Base-by-base conservation (phyloP, 257 asterid species). In the Coffea canephora region DNA sequence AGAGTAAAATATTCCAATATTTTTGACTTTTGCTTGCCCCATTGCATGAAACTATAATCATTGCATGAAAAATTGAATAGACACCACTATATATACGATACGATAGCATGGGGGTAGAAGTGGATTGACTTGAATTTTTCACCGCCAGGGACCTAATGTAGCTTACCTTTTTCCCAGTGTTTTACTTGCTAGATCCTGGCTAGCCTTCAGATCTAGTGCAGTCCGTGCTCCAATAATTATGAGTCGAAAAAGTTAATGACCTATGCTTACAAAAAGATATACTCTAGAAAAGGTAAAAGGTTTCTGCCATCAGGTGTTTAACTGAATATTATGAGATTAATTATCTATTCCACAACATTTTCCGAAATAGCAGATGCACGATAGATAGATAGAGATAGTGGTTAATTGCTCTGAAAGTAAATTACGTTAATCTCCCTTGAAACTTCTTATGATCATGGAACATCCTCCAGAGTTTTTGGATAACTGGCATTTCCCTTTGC, bases 1-100 rank as follows among this genome's bases (percentile, higher is more conserved):
- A 84, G 27, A 55, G 50, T 66, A 76, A 72, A 49, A 69, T 68
- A 81, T 81, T 81, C 81, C 48, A 70, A 49, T 74, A 75, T 72
- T 76, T 61, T 72, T 85, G 75, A 81, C 79, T 68, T 41, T 57
- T 19, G 52, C 19, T 82, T 80, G 86, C 77, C 80, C 79, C 82
- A 64, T 69, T 65, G 41, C 61, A 61, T 76, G 83, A 71, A 83
- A 74, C 50, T 70, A 74, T 73, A 80, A 83, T 87, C 87, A 89
- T 84, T 79, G 67, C 82, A 79, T 21, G 75, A 71, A 62, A 83
- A 55, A 65, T 69, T 59, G 88, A 84, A 71, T 68, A 78, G 91
- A 84, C 85, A 82, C 76, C 83, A 80, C 82, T 45, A 64, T 3
- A n/a, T 27, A 74, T 62, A 31, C 15, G 19, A 73, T 62, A 46